Conservation (phyloP, 169 alveolate species). For the Plasmodium fragile region DNA sequence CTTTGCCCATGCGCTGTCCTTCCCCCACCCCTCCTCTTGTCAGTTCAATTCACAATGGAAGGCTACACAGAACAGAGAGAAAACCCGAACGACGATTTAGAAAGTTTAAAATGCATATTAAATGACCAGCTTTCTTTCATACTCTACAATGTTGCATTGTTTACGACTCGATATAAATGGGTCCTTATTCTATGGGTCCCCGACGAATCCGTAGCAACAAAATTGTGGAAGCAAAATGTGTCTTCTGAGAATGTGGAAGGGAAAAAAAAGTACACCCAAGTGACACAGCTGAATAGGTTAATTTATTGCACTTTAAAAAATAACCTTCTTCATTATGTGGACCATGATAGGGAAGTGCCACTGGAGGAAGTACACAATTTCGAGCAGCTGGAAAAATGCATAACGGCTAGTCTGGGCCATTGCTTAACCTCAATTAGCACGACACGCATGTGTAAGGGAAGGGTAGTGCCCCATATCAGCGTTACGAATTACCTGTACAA, state of each 20-base stretch:
- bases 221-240: not conserved
- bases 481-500: not conserved
- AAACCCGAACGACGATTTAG: constrained; percentile 11
- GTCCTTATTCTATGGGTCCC: constrained; percentile 42
- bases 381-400: constrained; percentile 33
- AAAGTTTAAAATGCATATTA: constrained; percentile 21
- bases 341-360: constrained; percentile 4
- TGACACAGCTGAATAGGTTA: constrained; percentile 15
- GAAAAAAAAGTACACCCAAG: constrained; percentile 6
- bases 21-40: not conserved
- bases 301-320: constrained; percentile 48
- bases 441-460: not conserved
- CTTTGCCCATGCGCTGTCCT: not conserved
- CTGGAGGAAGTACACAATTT: constrained; percentile 26
- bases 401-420: not conserved
- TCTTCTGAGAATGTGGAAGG: not conserved
- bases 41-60: constrained; percentile 31
- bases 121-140: constrained; percentile 19
- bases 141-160: constrained; percentile 5
- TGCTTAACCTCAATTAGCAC: not conserved
- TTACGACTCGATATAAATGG: constrained; percentile 35
- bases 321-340: constrained; percentile 14
- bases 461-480: not conserved
- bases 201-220: not conserved
- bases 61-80: constrained; percentile 43